A percentile compares a stretch with the other conserved stretches of the same genome.
Evolutionary conservation across 2,329 filamentous ascomycete genomes (phyloP).

Genomic region (Clonostachys chloroleuca): DNA sequence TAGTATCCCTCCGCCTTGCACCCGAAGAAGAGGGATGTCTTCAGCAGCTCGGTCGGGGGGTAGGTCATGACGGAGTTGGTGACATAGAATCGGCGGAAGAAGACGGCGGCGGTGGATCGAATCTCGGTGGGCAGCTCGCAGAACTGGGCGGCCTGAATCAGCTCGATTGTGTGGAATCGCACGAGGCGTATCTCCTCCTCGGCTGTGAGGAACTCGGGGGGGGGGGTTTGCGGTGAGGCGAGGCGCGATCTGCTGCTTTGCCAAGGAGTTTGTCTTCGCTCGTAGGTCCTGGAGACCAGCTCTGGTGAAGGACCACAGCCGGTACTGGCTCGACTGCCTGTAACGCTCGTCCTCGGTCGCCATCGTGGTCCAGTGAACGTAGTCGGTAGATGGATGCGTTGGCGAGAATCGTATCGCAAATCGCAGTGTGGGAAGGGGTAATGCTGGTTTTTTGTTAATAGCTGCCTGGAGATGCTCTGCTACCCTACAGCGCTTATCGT

Average conservation of each 20-base stretch:
- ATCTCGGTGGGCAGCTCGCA: constrained; percentile 46
- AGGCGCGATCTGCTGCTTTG: constrained; percentile 54
- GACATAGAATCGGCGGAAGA: constrained; percentile 90
- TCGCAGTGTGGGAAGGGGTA: too few species aligned
- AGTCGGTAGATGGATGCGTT: neutral
- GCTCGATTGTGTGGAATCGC: constrained; percentile 66
- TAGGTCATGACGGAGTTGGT: constrained; percentile 97
- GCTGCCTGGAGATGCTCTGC: too few species aligned
- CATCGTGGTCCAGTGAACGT: constrained; percentile 39
- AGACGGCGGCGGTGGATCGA: constrained; percentile 72
- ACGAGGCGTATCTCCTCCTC: constrained; percentile 81
- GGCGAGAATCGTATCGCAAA: too few species aligned
- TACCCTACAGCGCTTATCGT: too few species aligned
- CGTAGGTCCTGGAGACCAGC: constrained; percentile 68
- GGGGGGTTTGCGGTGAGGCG: constrained; percentile 50
- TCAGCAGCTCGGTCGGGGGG: constrained; percentile 82
- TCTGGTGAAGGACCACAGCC: constrained; percentile 87
- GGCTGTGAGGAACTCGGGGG: constrained; percentile 75
- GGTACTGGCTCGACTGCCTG: constrained; percentile 82
- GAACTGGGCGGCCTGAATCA: constrained; percentile 51
- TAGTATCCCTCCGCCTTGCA: constrained; percentile 89
- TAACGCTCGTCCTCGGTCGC: constrained; percentile 87
- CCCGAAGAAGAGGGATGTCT: constrained; percentile 87
- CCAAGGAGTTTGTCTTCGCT: constrained; percentile 73
- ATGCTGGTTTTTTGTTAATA: too few species aligned